phyloP scores from a whole-genome alignment of 75 land plant species.

The Gnetum montanum region DNA sequence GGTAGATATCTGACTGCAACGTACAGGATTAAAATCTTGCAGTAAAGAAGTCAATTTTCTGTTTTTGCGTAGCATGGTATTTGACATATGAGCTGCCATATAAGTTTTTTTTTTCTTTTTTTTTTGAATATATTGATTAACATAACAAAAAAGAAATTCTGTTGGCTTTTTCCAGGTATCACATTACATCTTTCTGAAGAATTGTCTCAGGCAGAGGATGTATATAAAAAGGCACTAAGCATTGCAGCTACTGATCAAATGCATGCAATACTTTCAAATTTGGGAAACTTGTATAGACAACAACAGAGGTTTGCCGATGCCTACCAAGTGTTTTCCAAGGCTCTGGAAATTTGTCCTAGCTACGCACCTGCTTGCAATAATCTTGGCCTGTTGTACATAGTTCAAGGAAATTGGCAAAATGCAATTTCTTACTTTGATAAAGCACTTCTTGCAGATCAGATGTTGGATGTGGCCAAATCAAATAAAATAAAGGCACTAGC shows the following conservation, averaged over 20 bases:
- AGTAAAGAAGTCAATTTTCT: no score
- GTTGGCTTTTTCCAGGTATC: constrained; percentile 34
- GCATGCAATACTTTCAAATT: constrained; percentile 60
- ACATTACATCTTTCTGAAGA: constrained; percentile 65
- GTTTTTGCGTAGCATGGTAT: no score
- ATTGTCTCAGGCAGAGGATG: constrained; percentile 48
- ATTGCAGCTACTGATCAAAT: constrained; percentile 49
- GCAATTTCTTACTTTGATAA: constrained; percentile 58
- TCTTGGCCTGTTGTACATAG: constrained; percentile 65
- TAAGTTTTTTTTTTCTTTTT: no score
- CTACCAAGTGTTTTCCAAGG: constrained; percentile 41
- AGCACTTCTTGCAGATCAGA: constrained; percentile 55
- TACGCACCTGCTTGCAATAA: constrained; percentile 89
- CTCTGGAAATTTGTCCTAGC: constrained; percentile 59
- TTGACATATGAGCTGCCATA: no score
- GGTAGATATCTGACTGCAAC: no score
- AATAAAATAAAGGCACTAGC: constrained; percentile 55
- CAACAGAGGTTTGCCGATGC: constrained; percentile 38
- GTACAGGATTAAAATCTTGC: no score
- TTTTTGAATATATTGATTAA: neutral
- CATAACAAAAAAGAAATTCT: neutral
- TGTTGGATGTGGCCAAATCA: constrained; percentile 77
- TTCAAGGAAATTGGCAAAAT: constrained; percentile 54
- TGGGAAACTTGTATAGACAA: constrained; percentile 68
- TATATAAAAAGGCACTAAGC: constrained; percentile 50